phyloP scores from a whole-genome alignment of 2,329 filamentous ascomycete species.

The Amauroascus niger region DNA sequence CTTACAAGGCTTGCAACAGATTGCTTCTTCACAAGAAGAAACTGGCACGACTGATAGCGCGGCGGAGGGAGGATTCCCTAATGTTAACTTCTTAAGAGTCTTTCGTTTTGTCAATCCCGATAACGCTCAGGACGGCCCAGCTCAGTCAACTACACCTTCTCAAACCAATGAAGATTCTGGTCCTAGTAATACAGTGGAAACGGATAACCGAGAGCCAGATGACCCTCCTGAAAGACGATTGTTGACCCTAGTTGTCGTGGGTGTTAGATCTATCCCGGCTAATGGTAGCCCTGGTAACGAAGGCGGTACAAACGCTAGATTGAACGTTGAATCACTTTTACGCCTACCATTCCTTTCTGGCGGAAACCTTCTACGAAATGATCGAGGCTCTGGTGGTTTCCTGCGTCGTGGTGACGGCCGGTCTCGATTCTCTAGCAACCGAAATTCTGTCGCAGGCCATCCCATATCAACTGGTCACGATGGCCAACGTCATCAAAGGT shows the following conservation, averaged over 20 bases:
- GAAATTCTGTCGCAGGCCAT: conserved; percentile 45
- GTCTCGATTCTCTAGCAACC: conserved; percentile 45
- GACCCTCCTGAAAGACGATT: conserved; percentile 46
- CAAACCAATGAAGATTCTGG: conserved; percentile 21
- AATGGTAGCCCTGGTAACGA: conserved; percentile 37
- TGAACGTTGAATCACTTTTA: conserved; percentile 33
- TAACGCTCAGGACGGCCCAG: conserved; percentile 21
- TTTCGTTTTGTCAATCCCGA: conserved; percentile 55
- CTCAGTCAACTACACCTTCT: conserved; percentile 20
- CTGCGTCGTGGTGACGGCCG: conserved; percentile 47
- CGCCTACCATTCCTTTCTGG: conserved; percentile 38
- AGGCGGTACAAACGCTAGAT: conserved; percentile 15
- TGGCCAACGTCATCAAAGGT: conserved; percentile 44
- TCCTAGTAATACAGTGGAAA: conserved; percentile 31
- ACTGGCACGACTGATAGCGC: conserved; percentile 22
- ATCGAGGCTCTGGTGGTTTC: conserved; percentile 41
- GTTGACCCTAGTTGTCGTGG: conserved; percentile 60
- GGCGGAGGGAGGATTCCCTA: conserved; percentile 40
- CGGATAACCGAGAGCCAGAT: conserved; percentile 31
- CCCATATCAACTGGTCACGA: conserved; percentile 44
- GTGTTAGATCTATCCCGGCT: conserved; percentile 56
- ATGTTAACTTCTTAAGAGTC: conserved; percentile 59
- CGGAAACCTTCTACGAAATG: conserved; percentile 34
- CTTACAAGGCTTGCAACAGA: conserved; percentile 53
- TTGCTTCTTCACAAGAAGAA: conserved; percentile 44